A percentile compares a stretch with the other conserved stretches of the same genome.
Evolutionary conservation across 805 yeast species (phyloP).

Genomic region (Ogataea minuta): DNA sequence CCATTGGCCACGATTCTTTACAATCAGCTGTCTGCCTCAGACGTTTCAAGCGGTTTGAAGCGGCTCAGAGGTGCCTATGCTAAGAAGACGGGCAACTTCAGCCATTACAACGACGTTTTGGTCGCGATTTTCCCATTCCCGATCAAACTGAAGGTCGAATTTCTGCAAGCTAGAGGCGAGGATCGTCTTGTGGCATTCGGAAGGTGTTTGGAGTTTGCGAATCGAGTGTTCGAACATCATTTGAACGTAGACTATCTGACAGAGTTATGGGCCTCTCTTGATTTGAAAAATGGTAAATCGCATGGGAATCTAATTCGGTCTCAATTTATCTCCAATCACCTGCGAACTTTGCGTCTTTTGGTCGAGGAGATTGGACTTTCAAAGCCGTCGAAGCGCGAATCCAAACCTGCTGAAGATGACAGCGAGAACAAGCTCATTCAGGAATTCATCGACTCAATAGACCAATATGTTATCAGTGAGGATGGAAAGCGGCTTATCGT

Average conservation of each 20-base stretch:
- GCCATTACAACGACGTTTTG: conserved; percentile 26
- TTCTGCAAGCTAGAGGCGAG: conserved; percentile 14
- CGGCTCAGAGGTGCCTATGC: conserved; percentile 20
- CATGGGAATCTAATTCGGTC: conserved; percentile 27
- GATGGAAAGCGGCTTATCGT: conserved; percentile 42
- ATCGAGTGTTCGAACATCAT: conserved; percentile 26
- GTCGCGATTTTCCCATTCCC: conserved; percentile 34
- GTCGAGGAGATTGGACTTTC: conserved; percentile 23
- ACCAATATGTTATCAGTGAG: conserved; percentile 34
- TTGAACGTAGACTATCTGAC: conserved; percentile 25
- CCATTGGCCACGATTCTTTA: conserved; percentile 62
- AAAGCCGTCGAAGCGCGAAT: conserved; percentile 10
- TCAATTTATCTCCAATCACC: conserved; percentile 29
- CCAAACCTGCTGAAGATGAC: conserved; percentile 36
- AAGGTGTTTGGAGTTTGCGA: conserved; percentile 24
- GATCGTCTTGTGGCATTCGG: conserved; percentile 15
- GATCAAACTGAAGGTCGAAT: conserved; percentile 19
- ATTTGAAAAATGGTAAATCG: conserved; percentile 19
- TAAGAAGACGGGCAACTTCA: conserved; percentile 6
- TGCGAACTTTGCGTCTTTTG: conserved; percentile 27
- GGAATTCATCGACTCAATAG: conserved; percentile 34
- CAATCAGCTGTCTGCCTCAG: conserved; percentile 45
- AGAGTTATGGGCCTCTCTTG: conserved; percentile 32
- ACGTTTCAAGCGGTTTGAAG: conserved; percentile 29
- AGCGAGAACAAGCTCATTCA: conserved; percentile 35